Conservation (phyloP, 73 alveolate genomes). For the Stentor coeruleus region DNA sequence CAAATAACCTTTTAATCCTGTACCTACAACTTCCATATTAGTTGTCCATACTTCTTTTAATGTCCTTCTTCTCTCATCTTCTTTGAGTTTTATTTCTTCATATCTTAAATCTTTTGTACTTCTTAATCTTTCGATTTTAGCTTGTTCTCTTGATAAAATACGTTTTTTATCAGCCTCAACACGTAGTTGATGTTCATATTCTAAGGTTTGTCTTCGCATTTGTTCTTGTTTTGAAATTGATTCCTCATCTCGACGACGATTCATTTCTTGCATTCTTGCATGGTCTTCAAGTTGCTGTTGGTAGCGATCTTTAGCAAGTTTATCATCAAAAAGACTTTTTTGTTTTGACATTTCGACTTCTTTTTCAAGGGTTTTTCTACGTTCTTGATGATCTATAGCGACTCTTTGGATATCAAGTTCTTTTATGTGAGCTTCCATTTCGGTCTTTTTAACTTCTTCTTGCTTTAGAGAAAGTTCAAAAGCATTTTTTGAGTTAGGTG, state of each 20-base stretch:
- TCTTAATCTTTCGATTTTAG: conserved; percentile 14
- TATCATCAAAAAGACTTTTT: conserved; percentile 59
- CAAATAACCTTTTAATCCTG: conserved; percentile 37
- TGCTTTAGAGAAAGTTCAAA: conserved; percentile 60
- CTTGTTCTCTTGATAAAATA: conserved; percentile 28
- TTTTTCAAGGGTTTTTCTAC: conserved; percentile 54
- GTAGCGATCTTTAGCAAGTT: conserved; percentile 56
- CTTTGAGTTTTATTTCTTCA: conserved; percentile 42
- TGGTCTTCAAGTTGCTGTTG: conserved; percentile 53
- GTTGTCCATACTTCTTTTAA: conserved; percentile 42
- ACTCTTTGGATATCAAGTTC: conserved; percentile 49
- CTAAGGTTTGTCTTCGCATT: conserved; percentile 53
- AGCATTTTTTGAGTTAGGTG: conserved; percentile 64
- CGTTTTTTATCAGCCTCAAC: conserved; percentile 34
- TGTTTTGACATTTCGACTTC: conserved; percentile 66
- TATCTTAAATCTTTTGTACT: conserved; percentile 41
- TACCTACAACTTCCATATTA: conserved; percentile 42
- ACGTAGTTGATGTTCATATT: conserved; percentile 53
- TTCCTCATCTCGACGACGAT: conserved; percentile 60
- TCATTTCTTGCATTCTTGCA: conserved; percentile 54
- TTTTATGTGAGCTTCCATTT: conserved; percentile 41
- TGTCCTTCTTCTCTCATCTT: conserved; percentile 58
- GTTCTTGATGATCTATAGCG: conserved; percentile 51
- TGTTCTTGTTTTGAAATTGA: conserved; percentile 51
- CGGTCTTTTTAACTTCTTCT: conserved; percentile 65